phyloP scores from a whole-genome alignment of 495 filamentous ascomycete genomes.

The Oleoguttula mirabilis region DNA sequence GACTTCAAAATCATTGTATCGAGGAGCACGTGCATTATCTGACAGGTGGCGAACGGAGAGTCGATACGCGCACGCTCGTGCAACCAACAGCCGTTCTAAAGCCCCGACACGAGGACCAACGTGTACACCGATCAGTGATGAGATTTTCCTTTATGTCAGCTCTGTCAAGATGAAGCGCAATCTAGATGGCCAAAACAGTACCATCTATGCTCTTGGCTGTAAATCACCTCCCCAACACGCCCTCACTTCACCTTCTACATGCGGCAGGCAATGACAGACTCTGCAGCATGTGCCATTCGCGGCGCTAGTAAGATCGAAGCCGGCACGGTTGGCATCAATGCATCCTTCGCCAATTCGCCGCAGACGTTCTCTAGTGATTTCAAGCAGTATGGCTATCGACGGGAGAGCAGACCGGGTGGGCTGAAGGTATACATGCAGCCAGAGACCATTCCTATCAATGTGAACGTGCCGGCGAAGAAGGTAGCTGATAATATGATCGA shows the following conservation, averaged over 20 bases:
- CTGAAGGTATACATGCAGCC: slow-evolving; percentile 35
- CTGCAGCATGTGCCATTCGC: slow-evolving; percentile 37
- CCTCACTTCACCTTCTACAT: neutral
- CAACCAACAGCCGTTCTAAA: slow-evolving; percentile 40
- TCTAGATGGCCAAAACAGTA: slow-evolving; percentile 40
- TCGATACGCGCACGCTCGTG: slow-evolving; percentile 34
- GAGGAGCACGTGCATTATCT: slow-evolving; percentile 22
- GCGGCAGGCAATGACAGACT: slow-evolving; percentile 1
- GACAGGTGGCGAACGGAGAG: slow-evolving; percentile 23
- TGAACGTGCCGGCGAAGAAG: slow-evolving; percentile 17
- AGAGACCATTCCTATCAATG: slow-evolving; percentile 40
- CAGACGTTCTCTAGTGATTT: slow-evolving; percentile 39
- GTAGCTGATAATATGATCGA: too few species aligned
- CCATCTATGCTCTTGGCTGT: slow-evolving; percentile 33
- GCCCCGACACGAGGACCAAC: slow-evolving; percentile 31
- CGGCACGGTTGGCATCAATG: slow-evolving; percentile 46
- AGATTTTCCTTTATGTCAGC: slow-evolving; percentile 45
- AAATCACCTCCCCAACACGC: neutral
- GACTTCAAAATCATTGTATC: slow-evolving; percentile 21
- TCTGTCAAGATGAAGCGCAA: slow-evolving; percentile 36
- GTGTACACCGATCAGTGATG: slow-evolving; percentile 39
- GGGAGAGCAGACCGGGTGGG: slow-evolving; percentile 35
- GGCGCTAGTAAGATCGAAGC: slow-evolving; percentile 37
- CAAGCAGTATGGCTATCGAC: slow-evolving; percentile 40
- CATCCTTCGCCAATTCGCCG: slow-evolving; percentile 29